Conservation (phyloP, 768 basidiomycete genomes). For the Podaxis rugospora region DNA sequence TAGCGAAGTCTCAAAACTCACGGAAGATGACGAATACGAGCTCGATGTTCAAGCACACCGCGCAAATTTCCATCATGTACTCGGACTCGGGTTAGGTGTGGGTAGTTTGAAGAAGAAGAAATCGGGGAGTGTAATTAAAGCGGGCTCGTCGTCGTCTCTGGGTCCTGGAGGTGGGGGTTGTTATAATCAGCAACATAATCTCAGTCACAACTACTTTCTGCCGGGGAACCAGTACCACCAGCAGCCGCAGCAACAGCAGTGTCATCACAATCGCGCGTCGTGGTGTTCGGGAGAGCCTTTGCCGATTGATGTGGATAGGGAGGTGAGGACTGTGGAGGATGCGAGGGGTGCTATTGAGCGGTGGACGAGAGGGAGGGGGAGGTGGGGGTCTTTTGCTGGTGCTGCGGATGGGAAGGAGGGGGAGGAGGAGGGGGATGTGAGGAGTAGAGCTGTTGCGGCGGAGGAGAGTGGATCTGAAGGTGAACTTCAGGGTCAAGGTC, state of each 20-base stretch:
- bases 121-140: not conserved
- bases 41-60: not conserved
- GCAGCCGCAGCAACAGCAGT: not conserved
- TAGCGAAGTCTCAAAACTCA: not conserved
- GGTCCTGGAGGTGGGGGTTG: not conserved
- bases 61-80: not conserved
- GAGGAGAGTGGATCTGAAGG: not conserved
- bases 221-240: not conserved
- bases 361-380: conserved; percentile 4
- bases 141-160: not conserved
- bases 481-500: not conserved
- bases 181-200: too few relatives aligned
- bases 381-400: not conserved
- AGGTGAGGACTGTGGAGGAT: not conserved
- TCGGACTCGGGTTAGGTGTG: not conserved
- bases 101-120: conserved; percentile 2
- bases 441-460: not conserved
- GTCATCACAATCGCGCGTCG: not conserved
- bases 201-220: not conserved
- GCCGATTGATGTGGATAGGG: not conserved
- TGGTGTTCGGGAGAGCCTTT: conserved; percentile 8
- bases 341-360: not conserved
- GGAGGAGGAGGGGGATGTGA: not conserved
- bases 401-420: not conserved
- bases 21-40: not conserved